Evolutionary conservation across 2,329 filamentous ascomycete species (phyloP), one percentile per base, ranked within the genome.

Genomic region (Pezicula carpinea): DNA sequence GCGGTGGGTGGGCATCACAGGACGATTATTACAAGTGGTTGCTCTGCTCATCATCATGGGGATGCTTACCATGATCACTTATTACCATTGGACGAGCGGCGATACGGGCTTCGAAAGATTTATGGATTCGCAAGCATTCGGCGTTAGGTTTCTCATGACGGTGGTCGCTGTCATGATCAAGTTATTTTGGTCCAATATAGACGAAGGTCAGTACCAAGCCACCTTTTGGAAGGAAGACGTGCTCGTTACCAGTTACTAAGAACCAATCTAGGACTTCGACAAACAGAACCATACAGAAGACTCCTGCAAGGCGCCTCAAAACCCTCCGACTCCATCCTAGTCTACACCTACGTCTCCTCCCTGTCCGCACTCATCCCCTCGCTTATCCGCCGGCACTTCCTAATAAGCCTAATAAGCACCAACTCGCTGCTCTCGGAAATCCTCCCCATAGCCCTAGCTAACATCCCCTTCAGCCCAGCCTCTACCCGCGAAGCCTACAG

Each of bases 371-470:
- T 78, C 50, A 62, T 64, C 52, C 59, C 64, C 7, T 66, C 68
- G 5, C 48, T 70, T 14, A 39, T 53, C 4, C 55, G 64, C 15
- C 58, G 59, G 8, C 67, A 76, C 29, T 43, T 61, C 6, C 73
- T 72, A 48, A 63, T 73, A 1, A 62, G 67, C 19, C 45, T 66
- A 11, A 66, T 72, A 8, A 67, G 71, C 0, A 51, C 69, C 5
- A 68, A 71, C 39, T 64, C 71, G 3, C 66, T 76, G 18, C 60
- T 76, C 2, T 67, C 73, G 18, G 74, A 78, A 41, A 69, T 75
- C 40, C 67, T 78, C n/a, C 74, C 74, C 1, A 62, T 76, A 17
- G 62, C 73, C 2, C 65, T 78, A 3, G 66, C 71, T 53, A 76
- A 75, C 50, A 65, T 77, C 2, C 70, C 74, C 0, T 74, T 72